Base-by-base conservation (phyloP, 1,139 yeast genomes). In the Sugiyamaella pinicola region DNA sequence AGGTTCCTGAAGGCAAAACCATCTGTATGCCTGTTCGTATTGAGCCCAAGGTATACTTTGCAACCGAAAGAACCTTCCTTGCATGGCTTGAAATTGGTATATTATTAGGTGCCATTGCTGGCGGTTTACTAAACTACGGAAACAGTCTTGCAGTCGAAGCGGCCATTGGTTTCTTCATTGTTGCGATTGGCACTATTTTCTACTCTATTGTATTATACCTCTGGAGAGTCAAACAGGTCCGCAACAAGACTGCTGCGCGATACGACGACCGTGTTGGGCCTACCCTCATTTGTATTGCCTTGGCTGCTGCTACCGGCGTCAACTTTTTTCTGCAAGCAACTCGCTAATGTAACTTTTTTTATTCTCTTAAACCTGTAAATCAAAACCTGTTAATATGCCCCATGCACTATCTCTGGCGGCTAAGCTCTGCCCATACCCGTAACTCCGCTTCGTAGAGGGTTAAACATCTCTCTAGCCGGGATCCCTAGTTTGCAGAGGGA, bases 51-150 rank as follows among this genome's bases (percentile, higher is more conserved):
- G 99, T 93, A 21, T 95, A 93, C 75, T 93, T 93, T 69, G 99
- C 99, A 64, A 93, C 93, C 69, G 99, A 93, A 74, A 87, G 99
- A 78, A 93, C 99, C 1, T 93, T 93, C 70, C 79, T 93, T 58
- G 87, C 97, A 35, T 93, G 99, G 98, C 80, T 93, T 62, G 95
- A 93, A 72, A 90, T 93, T 75, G 91, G 98, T 22, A 96, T 95
- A 55, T 83, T 93, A 64, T 78, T 93, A 59, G 97, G 98, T 10
- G 93, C 97, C 42, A 80, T 93, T 63, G 97, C 97, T 55, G 91
- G 93, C 57, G 97, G 97, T 50, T 77, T 93, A 65, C 80, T 93
- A 63, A 91, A 91, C 74, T 93, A 89, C 69, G 99, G 99, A 68
- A 95, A 88, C 49, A 72, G 74, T 2, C 73, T 83, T 40, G 84